Evolutionary conservation across 495 filamentous ascomycete species (phyloP).

Genomic region (Hyaloscypha hepaticicola): DNA sequence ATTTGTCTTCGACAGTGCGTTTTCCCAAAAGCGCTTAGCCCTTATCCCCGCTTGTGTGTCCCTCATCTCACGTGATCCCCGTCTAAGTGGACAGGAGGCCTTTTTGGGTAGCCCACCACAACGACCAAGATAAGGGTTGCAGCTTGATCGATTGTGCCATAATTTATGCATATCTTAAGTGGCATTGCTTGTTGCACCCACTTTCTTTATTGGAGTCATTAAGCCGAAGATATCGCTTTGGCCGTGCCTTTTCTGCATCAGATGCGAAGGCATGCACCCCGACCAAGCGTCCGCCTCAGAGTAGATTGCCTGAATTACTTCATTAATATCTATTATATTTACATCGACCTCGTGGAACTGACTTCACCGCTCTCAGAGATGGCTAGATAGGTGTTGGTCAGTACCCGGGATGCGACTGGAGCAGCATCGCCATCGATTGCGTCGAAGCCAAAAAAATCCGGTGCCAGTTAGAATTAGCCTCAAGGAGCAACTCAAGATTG

Average conservation of each 20-base stretch:
- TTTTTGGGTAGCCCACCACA: too few relatives aligned
- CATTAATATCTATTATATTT: constrained; percentile 10
- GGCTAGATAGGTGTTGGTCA: not conserved
- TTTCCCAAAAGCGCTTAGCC: not conserved
- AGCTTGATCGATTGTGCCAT: not conserved
- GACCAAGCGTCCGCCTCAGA: not conserved
- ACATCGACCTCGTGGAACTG: not conserved
- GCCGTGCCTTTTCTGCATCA: constrained; percentile 12
- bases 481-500: constrained; percentile 1
- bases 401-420: not conserved
- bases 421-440: not conserved
- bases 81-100: too few relatives aligned
- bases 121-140: not conserved
- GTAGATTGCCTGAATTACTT: constrained; percentile 7
- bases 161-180: constrained; percentile 10
- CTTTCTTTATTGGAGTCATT: constrained; percentile 9
- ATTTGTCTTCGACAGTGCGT: too few relatives aligned
- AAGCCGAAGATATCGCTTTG: constrained; percentile 13
- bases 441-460: not conserved
- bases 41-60: too few relatives aligned
- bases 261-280: constrained; percentile 9
- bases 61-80: not conserved
- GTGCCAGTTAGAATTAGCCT: not conserved
- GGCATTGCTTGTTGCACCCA: not conserved
- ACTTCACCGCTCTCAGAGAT: not conserved